phyloP scores from a whole-genome alignment of 2,329 filamentous ascomycete species.

The Graphilbum sp. region DNA sequence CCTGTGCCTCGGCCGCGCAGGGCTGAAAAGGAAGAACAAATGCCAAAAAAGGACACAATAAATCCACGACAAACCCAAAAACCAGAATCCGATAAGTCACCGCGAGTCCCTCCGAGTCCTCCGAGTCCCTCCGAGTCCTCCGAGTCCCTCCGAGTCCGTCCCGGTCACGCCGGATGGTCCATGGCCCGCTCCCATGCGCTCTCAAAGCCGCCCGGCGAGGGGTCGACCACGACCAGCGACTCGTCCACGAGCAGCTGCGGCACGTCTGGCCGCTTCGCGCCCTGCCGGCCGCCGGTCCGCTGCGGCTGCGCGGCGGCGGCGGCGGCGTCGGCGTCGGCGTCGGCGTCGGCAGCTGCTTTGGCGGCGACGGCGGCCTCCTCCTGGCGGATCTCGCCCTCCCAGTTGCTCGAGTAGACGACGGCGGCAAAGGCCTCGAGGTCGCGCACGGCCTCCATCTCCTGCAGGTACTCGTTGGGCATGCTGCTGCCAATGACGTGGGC shows the following conservation, averaged over 20 bases:
- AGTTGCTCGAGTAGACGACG: conserved; percentile 77
- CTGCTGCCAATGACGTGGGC: conserved; percentile 78
- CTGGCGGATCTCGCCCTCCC: conserved; percentile 46
- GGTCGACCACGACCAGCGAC: conserved; percentile 36
- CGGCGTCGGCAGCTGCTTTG: conserved; percentile 10
- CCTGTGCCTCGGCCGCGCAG: no score
- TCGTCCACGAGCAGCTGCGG: conserved; percentile 22
- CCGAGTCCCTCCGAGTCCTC: no score
- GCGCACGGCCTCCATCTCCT: conserved; percentile 58
- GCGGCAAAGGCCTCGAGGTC: conserved; percentile 74
- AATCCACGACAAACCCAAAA: no score
- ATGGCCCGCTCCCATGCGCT: conserved; percentile 53
- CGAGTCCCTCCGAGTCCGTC: no score
- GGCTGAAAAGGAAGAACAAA: neutral
- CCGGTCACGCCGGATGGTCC: no score
- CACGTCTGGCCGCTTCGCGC: conserved; percentile 5
- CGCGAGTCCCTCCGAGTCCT: no score
- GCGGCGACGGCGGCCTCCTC: conserved; percentile 25
- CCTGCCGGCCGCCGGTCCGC: no score
- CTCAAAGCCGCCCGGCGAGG: conserved; percentile 37
- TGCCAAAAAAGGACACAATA: neutral
- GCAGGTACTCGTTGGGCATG: conserved; percentile 52
- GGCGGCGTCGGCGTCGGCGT: no score
- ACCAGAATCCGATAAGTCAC: no score
- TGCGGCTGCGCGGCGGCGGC: no score